phyloP scores from a whole-genome alignment of 179 eudicot genomes.

The Actinidia polygama region DNA sequence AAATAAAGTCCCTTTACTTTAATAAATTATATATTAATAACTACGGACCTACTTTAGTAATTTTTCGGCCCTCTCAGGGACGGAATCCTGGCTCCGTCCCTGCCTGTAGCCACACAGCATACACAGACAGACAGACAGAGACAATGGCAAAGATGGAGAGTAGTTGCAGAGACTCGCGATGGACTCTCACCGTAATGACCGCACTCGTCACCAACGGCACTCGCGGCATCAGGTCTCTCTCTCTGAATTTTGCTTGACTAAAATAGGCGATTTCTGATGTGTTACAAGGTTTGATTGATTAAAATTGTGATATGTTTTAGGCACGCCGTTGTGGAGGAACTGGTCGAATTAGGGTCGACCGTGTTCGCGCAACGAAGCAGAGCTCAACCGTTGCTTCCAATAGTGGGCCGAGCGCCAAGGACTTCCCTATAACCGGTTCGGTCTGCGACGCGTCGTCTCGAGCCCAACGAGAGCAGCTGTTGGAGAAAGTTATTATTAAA shows the following conservation, averaged over 20 bases:
- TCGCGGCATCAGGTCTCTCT: constrained; percentile 76
- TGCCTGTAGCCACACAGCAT: too few relatives aligned
- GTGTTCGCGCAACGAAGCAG: constrained; percentile 80
- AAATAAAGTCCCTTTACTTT: too few relatives aligned
- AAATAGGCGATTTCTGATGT: background rate
- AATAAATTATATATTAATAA: too few relatives aligned
- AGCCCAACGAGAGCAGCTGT: constrained; percentile 54
- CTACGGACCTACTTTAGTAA: too few relatives aligned
- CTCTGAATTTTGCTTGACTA: background rate
- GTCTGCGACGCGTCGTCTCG: constrained; percentile 68
- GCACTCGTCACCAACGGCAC: constrained; percentile 93
- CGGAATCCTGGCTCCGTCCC: too few relatives aligned
- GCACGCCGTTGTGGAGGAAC: constrained; percentile 81
- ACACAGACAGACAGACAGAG: background rate
- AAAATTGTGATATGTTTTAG: constrained; percentile 32
- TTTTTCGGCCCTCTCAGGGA: too few relatives aligned
- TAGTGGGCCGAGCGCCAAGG: constrained; percentile 62
- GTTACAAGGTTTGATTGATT: background rate
- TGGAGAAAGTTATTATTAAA: too few relatives aligned
- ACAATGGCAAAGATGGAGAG: constrained; percentile 9
- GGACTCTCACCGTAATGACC: constrained; percentile 75
- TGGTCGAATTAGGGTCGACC: constrained; percentile 69
- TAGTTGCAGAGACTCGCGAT: constrained; percentile 38
- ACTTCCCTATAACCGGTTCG: constrained; percentile 65
- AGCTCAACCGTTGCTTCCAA: constrained; percentile 64